Base-by-base conservation (phyloP, 768 basidiomycete genomes). In the Dendrothele bispora region DNA sequence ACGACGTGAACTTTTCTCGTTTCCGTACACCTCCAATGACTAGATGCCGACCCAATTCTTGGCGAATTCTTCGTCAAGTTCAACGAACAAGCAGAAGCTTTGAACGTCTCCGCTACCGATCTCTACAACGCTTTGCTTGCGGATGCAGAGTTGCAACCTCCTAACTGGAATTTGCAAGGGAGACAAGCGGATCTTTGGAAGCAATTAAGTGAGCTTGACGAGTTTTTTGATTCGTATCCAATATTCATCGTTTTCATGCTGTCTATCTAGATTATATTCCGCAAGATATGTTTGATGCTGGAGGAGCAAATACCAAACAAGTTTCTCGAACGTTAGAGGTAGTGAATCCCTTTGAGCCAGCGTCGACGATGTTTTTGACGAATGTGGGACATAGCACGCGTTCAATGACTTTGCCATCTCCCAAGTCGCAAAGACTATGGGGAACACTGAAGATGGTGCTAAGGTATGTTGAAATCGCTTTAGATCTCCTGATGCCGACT, bases 21-120 rank as follows among this genome's bases (percentile, higher is more conserved):
- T 8, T n/a, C 20, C 26, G 21, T 35, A 18, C 25, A 38, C 10
- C 20, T 24, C n/a, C 20, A n/a, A 24, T 36, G 3, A 20, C 17
- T 48, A 84, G 82, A 84, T 52, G 83, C 71, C 1, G 82, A 85
- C 55, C 82, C 82, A 0, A 82, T 85, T 32, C 61, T 85, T 5
- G 77, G 73, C n/a, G 83, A 85, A 60, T 84, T 84, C 65, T 78
- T 80, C 51, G 80, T 83, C 29, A 84, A 84, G 80, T 84, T 75
- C 65, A 63, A 70, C 34, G 63, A 79, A 3, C 72, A 82, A 36
- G 76, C 78, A 11, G 61, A 65, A 2, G 61, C 66, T 5, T 62
- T 84, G 5, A 66, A 70, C 24, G 80, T 85, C 27, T 74, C 77
- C 1, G 58, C 73, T 0, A 61, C 67, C 10, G 75, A 73, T 39